Evolutionary conservation across 345 rosid genomes (phyloP), one percentile per base, ranked within the genome.

Genomic region (Physaria fendleri): DNA sequence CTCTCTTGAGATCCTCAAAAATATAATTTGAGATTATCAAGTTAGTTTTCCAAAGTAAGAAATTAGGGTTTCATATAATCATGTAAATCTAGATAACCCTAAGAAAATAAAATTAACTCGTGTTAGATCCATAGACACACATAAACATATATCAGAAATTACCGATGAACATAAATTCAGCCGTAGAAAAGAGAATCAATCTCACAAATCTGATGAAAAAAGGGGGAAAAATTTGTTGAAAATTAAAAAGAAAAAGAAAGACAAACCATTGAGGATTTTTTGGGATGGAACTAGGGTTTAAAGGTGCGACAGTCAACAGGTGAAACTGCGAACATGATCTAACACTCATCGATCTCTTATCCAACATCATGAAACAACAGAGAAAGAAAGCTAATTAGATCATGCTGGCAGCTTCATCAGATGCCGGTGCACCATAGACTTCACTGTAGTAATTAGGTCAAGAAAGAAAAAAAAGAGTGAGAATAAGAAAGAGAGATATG

Each of bases 351-450:
- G 32, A 63, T 32, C 75, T 74, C 56, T 46, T 54, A 20, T 16
- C 40, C 27, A 46, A 30, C 20, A n/a, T n/a, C n/a, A n/a, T n/a
- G n/a, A n/a, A n/a, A 30, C 63, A 62, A 33, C 66, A 2, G 17
- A 33, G 45, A 52, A 75, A 66, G 72, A 67, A 74, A 62, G 52
- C 66, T 23, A 74, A 73, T 81, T 69, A 84, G 91, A 91, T 91
- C 98, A 91, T 85, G 98, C 98, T 91, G 98, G 96, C 98, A 91
- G 98, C 98, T 91, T 91, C 96, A 91, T 73, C 98, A 68, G 95
- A 74, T 78, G 79, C 64, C 70, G 77, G 75, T 65, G 77, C 85
- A 66, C 87, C 78, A 64, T 45, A 37, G 20, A 52, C 52, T 39
- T 56, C 46, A 14, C 24, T 29, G 14, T 50, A 74, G 30, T 25